Base-by-base conservation (phyloP, 495 filamentous ascomycete genomes). In the Jackrogersella minutella region DNA sequence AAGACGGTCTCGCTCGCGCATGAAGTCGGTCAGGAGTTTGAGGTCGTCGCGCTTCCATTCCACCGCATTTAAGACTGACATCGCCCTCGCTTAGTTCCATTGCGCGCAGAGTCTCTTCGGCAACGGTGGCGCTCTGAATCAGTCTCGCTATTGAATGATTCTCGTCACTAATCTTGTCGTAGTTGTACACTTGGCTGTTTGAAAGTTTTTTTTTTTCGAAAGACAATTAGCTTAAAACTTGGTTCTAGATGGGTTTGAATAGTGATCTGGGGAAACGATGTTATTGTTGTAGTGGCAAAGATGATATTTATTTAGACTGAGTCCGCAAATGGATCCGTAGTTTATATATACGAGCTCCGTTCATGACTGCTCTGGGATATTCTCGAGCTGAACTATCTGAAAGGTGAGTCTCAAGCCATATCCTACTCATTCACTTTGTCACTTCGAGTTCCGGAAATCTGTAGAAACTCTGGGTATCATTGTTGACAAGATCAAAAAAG, bases 401-500 rank as follows among this genome's bases (percentile, higher is more conserved):
- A 44, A 17, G n/a, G 19, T 24, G 41, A 8, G 24, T 46, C 24
- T 47, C 3, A 28, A 2, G 3, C 2, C 3, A 49, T 49, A n/a
- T 16, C 11, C 34, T 9, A n/a, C 8, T 33, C 9, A 40, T 49
- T 9, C 14, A 50, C 22, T 1, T 19, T 51, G 26, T 43, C 17
- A 64, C 22, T 56, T 26, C 7, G 13, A 33, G 7, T 5, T 28
- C 8, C 8, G 13, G 26, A 34, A 7, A 54, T 17, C 41, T 55
- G 39, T 22, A 34, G 30, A 66, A 54, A 30, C 10, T 28, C 16
- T 47, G 71, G 63, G 69, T 72, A 74, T 72, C 69, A 70, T 74
- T 58, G 28, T 63, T 51, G 36, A 28, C n/a, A 24, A 50, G 24
- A 53, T 83, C 72, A 89, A 73, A 96, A 96, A 54, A 96, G 91